A percentile compares a stretch with the other conserved stretches of the same genome.
These are phyloP conservation scores for Hydrangea macrophylla DNA, from an alignment of 148 eudicot species.

Conservation along the genomic window DNA sequence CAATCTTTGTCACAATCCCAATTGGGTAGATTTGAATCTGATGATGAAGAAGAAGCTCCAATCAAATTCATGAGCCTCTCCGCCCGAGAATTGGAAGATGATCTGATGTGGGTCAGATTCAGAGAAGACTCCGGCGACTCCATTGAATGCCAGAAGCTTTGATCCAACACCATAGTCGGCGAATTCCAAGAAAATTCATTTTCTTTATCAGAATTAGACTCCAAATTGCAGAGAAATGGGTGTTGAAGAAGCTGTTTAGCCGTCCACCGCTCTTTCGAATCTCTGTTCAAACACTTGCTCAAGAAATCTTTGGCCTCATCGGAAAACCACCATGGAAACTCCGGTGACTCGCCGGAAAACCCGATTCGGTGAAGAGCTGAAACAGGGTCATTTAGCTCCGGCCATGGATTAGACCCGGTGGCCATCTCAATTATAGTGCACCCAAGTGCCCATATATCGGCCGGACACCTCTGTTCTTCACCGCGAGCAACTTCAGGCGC, in stretches of 20 bases:
- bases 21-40: slow-evolving; percentile 16
- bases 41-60: slow-evolving; percentile 1
- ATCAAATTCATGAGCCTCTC: slow-evolving; percentile 33
- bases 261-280: slow-evolving; percentile 39
- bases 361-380: slow-evolving; percentile 42
- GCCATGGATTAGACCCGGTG: slow-evolving; percentile 50
- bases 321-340: slow-evolving; percentile 37
- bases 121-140: slow-evolving; percentile 25
- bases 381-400: slow-evolving; percentile 26
- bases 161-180: slow-evolving; percentile 45
- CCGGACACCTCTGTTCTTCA: slow-evolving; percentile 38
- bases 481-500: slow-evolving; percentile 61
- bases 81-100: slow-evolving; percentile 18
- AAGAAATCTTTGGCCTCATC: slow-evolving; percentile 40
- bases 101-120: background rate
- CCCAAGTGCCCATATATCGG: slow-evolving; percentile 55
- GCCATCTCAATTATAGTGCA: slow-evolving; percentile 63
- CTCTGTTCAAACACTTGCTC: slow-evolving; percentile 38
- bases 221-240: slow-evolving; percentile 28
- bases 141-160: slow-evolving; percentile 38
- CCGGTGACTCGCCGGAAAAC: slow-evolving; percentile 39
- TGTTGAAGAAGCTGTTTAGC: slow-evolving; percentile 43
- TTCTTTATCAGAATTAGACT: background rate
- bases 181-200: slow-evolving; percentile 24
- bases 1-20: slow-evolving; percentile 54